phyloP scores from a whole-genome alignment of 306 rosid genomes.

The Inga leiocalycina region DNA sequence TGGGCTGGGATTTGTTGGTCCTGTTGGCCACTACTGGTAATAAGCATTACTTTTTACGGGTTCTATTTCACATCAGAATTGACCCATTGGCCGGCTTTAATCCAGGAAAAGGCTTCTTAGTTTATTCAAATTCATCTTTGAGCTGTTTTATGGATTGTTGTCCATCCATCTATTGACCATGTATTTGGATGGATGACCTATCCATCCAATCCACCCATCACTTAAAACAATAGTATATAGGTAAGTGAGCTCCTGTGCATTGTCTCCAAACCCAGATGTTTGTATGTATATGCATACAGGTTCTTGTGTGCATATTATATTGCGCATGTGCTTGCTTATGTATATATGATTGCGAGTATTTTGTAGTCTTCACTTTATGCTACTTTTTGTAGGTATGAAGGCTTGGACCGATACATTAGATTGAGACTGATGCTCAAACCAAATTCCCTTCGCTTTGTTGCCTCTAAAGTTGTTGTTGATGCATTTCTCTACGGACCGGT shows the following conservation, averaged over 20 bases:
- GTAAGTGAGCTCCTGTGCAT: background rate
- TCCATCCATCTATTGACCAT: background rate
- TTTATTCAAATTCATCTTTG: background rate
- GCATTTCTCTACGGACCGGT: slow-evolving; percentile 77
- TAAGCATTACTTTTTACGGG: slow-evolving; percentile 21
- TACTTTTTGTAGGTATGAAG: slow-evolving; percentile 69
- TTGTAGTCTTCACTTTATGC: slow-evolving; percentile 6
- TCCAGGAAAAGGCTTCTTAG: background rate
- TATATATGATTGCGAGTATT: background rate
- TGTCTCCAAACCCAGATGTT: background rate
- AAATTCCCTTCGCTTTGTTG: slow-evolving; percentile 72
- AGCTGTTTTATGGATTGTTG: background rate
- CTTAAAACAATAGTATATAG: too few species aligned
- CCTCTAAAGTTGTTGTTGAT: slow-evolving; percentile 75
- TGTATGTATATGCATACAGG: background rate
- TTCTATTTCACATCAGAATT: background rate
- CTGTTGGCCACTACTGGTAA: slow-evolving; percentile 73
- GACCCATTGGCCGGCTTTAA: background rate
- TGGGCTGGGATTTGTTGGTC: slow-evolving; percentile 66
- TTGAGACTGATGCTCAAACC: slow-evolving; percentile 61
- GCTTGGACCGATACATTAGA: slow-evolving; percentile 74
- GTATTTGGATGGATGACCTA: too few species aligned
- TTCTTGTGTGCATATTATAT: background rate
- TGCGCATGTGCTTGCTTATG: background rate
- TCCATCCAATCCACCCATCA: too few species aligned